These are phyloP conservation scores for Schizothecium vesticola DNA, from an alignment of 495 filamentous ascomycete genomes.

Conservation along the genomic window DNA sequence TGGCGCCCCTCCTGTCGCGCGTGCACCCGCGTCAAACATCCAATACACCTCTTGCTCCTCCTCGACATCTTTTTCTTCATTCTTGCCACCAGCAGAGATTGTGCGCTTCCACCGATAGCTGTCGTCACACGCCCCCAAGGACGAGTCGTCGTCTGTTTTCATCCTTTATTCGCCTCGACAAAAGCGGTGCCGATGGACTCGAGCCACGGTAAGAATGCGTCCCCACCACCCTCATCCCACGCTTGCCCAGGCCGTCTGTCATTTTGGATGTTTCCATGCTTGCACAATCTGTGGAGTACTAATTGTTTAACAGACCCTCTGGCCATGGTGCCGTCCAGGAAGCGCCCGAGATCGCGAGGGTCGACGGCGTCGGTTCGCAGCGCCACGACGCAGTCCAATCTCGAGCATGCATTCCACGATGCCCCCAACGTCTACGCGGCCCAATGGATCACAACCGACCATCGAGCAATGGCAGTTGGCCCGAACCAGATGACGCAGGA, in stretches of 20 bases:
- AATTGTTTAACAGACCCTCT: constrained; percentile 26
- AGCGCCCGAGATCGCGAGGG: constrained; percentile 68
- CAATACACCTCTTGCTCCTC: neutral
- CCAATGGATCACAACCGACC: constrained; percentile 48
- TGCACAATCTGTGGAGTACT: constrained; percentile 5
- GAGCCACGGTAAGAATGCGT: constrained; percentile 27
- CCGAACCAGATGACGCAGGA: constrained; percentile 52
- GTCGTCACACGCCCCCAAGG: constrained; percentile 12
- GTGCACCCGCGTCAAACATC: constrained; percentile 6
- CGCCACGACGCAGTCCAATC: constrained; percentile 58
- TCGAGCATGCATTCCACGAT: constrained; percentile 53
- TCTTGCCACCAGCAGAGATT: neutral
- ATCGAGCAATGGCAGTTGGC: constrained; percentile 30
- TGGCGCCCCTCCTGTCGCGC: constrained; percentile 11
- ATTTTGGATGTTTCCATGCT: neutral
- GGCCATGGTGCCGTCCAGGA: constrained; percentile 42
- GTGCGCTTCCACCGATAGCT: neutral
- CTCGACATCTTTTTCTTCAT: neutral
- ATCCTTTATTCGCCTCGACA: constrained; percentile 3
- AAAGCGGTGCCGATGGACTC: constrained; percentile 28
- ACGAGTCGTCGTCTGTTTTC: neutral
- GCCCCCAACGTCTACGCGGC: constrained; percentile 49
- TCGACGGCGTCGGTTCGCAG: constrained; percentile 82
- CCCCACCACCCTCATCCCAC: constrained; percentile 3
- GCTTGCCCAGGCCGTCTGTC: neutral